phyloP scores from a whole-genome alignment of 106 monocot genomes.

The Platanthera zijinensis region DNA sequence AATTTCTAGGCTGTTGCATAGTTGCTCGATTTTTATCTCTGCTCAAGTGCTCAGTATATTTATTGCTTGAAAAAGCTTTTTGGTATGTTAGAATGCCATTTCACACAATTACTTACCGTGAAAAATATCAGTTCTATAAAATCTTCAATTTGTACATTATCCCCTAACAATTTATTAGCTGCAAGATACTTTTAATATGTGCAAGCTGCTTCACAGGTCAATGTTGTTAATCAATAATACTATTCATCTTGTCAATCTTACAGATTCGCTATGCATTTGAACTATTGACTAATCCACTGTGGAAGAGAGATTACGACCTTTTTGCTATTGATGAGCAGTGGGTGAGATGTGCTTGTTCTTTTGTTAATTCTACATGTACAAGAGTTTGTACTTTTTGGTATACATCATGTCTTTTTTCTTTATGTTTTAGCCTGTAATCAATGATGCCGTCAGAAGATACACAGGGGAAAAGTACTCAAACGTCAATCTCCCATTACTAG shows the following conservation, averaged over 20 bases:
- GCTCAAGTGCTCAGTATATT: neutral
- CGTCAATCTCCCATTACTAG: constrained; percentile 59
- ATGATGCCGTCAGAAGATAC: constrained; percentile 40
- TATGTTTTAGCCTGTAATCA: constrained; percentile 46
- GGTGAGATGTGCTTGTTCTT: constrained; percentile 31
- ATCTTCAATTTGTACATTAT: neutral
- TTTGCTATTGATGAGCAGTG: constrained; percentile 79
- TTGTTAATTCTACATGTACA: neutral
- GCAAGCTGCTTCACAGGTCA: neutral
- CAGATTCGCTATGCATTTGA: constrained; percentile 91
- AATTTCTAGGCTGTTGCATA: neutral
- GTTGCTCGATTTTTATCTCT: neutral
- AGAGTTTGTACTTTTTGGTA: constrained; percentile 1
- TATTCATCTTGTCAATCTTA: constrained; percentile 8
- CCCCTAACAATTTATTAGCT: neutral
- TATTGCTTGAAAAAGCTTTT: neutral
- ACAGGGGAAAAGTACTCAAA: constrained; percentile 37
- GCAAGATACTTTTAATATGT: neutral
- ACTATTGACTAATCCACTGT: constrained; percentile 67
- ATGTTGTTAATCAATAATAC: neutral
- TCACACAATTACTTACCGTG: neutral
- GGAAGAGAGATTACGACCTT: constrained; percentile 89
- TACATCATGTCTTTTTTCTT: neutral
- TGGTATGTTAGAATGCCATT: neutral
- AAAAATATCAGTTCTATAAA: too few species aligned